Evolutionary conservation across 176 grass and related monocot genomes (phyloP).

Genomic region (Calamus simplicifolius): DNA sequence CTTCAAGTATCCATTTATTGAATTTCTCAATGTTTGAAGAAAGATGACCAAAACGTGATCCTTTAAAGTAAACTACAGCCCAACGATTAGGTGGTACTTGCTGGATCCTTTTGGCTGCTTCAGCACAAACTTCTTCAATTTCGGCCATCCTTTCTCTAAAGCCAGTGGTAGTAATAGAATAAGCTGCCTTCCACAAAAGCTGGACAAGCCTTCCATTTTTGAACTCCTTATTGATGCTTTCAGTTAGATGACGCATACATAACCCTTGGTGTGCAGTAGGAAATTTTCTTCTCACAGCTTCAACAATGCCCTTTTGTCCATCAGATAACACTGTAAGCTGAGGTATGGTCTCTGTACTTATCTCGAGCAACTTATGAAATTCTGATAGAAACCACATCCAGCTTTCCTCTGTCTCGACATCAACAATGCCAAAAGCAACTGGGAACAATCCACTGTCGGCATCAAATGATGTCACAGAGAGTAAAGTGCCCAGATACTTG

Average conservation of each 20-base stretch:
- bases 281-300: slow-evolving; percentile 27
- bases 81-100: slow-evolving; percentile 17
- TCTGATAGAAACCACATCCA: slow-evolving; percentile 30
- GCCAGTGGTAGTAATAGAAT: slow-evolving; percentile 7
- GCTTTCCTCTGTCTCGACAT: slow-evolving; percentile 19
- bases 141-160: slow-evolving; percentile 23
- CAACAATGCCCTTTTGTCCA: slow-evolving; percentile 11
- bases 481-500: slow-evolving; percentile 20
- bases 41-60: slow-evolving; percentile 23
- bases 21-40: slow-evolving; percentile 22
- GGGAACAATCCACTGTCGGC: slow-evolving; percentile 20
- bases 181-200: slow-evolving; percentile 28
- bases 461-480: slow-evolving; percentile 29
- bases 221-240: slow-evolving; percentile 24
- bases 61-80: slow-evolving; percentile 18
- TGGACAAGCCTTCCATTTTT: slow-evolving; percentile 23
- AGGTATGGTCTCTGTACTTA: slow-evolving; percentile 10
- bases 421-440: slow-evolving; percentile 19
- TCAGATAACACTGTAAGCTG: slow-evolving; percentile 17
- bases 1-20: slow-evolving; percentile 23
- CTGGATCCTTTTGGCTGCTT: slow-evolving; percentile 27
- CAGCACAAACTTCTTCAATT: slow-evolving; percentile 20
- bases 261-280: slow-evolving; percentile 19
- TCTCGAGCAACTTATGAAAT: slow-evolving; percentile 19
- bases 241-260: slow-evolving; percentile 18